These are phyloP conservation scores for Populus hybrid DNA, from an alignment of 441 rosid species.

Conservation along the genomic window DNA sequence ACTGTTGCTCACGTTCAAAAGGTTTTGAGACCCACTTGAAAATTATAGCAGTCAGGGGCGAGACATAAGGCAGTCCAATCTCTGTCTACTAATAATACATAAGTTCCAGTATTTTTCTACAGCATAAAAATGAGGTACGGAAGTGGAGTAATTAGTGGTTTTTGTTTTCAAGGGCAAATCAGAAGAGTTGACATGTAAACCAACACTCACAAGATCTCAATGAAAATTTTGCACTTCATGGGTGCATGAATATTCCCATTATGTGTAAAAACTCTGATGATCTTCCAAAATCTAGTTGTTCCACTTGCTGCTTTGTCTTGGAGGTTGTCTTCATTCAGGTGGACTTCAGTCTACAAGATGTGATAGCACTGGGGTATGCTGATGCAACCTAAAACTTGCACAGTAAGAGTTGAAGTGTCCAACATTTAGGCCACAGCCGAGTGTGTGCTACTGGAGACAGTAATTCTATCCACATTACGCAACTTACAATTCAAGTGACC, in stretches of 20 bases:
- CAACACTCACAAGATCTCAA: slow-evolving; percentile 10
- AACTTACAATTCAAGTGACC: slow-evolving; percentile 4
- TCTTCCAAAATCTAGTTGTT: slow-evolving; percentile 10
- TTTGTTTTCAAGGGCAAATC: background rate
- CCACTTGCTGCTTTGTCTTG: slow-evolving; percentile 26
- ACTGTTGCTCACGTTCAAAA: slow-evolving; percentile 21
- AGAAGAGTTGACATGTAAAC: slow-evolving; percentile 19
- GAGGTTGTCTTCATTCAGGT: slow-evolving; percentile 9
- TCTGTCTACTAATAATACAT: background rate
- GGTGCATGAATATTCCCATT: slow-evolving; percentile 24
- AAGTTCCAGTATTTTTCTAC: background rate
- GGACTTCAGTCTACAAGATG: slow-evolving; percentile 12
- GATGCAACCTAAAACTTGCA: slow-evolving; percentile 15
- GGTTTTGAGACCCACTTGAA: slow-evolving; percentile 17
- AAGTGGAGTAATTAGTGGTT: background rate
- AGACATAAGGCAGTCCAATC: background rate
- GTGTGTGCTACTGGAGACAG: slow-evolving; percentile 19
- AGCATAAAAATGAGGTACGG: background rate
- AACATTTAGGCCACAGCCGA: slow-evolving; percentile 18
- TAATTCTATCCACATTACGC: slow-evolving; percentile 17
- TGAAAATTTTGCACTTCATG: slow-evolving; percentile 12
- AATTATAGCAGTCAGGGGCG: slow-evolving; percentile 6
- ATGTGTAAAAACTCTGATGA: slow-evolving; percentile 7
- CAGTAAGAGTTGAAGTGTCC: slow-evolving; percentile 22
- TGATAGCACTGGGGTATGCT: slow-evolving; percentile 22